Base-by-base conservation (phyloP, 176 grass and related monocot species). In the Thinopyrum elongatum region DNA sequence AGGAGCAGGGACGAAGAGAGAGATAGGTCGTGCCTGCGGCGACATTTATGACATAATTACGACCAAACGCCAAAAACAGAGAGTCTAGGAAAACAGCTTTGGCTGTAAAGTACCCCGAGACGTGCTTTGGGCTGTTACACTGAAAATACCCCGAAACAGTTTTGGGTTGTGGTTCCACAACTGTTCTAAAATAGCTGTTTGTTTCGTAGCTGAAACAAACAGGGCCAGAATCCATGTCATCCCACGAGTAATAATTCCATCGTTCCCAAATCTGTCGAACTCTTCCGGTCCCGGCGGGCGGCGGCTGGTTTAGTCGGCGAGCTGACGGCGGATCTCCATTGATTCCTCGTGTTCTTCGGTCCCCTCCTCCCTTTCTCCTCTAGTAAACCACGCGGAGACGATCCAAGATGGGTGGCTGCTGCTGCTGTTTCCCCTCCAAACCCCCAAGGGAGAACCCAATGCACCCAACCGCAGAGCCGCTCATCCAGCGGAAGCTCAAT, bases 401-500 rank as follows among this genome's bases (percentile, higher is more conserved):
- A 81, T 89, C 11, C 26, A 65, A 44, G 83, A 89, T 86, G 88
- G 83, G 88, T n/a, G 88, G 46, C 17, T 81, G 68, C 69, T 89
- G 76, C 76, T 65, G 67, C 87, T 86, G 70, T 70, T 81, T 85
- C 78, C 49, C 3, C 7, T 29, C 2, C 25, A 77, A 86, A 80
- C 88, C 88, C 27, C 60, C 16, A n/a, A 84, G 88, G 88, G 83
- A 76, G 70, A 76, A 89, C 47, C 88, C 77, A 31, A 89, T 85
- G 82, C 67, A 65, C 14, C 47, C 72, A 26, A 9, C 35, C 15
- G 22, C 2, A 72, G 34, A 68, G 21, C 3, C 60, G 16, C 35
- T 81, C 21, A 8, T 81, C 47, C 1, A 19, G 61, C 19, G 25
- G 28, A 42, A 57, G 15, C 30, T 62, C 22, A 33, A 66, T 38